A percentile compares a stretch with the other conserved stretches of the same genome.
These are phyloP conservation scores for Ascomycota sp. DNA, from an alignment of 2,329 filamentous ascomycete genomes.

Conservation along the genomic window DNA sequence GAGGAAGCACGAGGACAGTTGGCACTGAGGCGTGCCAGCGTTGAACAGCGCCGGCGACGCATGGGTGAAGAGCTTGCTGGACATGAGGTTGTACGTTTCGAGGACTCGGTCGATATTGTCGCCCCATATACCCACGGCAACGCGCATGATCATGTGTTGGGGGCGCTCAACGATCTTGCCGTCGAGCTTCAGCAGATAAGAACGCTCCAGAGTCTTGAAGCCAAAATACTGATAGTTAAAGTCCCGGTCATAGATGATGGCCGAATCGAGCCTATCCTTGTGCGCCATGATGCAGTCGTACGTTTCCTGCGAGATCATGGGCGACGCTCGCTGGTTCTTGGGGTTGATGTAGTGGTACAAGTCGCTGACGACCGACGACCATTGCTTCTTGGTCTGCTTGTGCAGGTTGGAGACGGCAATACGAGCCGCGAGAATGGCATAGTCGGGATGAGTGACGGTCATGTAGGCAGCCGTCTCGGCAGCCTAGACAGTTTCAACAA, in stretches of 20 bases:
- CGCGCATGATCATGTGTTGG: slow-evolving; percentile 99
- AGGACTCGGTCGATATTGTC: slow-evolving; percentile 86
- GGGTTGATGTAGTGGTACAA: slow-evolving; percentile 94
- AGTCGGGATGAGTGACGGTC: slow-evolving; percentile 98
- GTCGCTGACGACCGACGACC: slow-evolving; percentile 84
- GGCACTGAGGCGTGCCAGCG: slow-evolving; percentile 81
- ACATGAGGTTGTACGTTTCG: slow-evolving; percentile 98
- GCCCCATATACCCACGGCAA: slow-evolving; percentile 89
- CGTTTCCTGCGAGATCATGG: slow-evolving; percentile 85
- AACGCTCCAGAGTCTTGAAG: slow-evolving; percentile 97
- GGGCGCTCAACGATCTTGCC: slow-evolving; percentile 93
- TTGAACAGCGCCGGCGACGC: slow-evolving; percentile 97
- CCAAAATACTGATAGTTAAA: slow-evolving; percentile 99
- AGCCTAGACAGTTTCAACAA: slow-evolving; percentile 52
- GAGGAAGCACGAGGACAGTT: slow-evolving; percentile 95
- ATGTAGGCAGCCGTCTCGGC: slow-evolving; percentile 98
- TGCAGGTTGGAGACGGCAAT: slow-evolving; percentile 98
- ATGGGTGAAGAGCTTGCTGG: slow-evolving; percentile 94
- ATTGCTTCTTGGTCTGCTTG: slow-evolving; percentile 99
- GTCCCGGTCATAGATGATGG: slow-evolving; percentile 96
- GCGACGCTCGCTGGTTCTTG: slow-evolving; percentile 62
- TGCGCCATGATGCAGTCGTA: slow-evolving; percentile 92
- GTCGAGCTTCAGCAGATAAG: slow-evolving; percentile 86
- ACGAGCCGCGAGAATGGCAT: slow-evolving; percentile 92
- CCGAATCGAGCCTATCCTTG: slow-evolving; percentile 92